Evolutionary conservation across 495 filamentous ascomycete species (phyloP), one percentile per base, ranked within the genome.

Genomic region (Tuber brumale): DNA sequence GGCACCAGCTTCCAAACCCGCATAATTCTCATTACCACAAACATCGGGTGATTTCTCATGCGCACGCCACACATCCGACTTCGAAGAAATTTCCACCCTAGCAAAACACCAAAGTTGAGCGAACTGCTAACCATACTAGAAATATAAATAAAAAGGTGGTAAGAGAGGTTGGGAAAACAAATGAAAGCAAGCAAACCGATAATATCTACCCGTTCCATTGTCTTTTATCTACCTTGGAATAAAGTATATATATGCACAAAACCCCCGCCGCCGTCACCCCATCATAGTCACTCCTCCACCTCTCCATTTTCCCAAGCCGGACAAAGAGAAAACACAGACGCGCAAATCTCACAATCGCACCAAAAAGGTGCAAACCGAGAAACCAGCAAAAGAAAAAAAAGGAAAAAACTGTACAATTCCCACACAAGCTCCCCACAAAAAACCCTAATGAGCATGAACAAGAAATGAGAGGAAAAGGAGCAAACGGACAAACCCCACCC

Each of bases 241-340:
- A 61, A 61, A 61, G 51, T 61, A 61, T 61, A 61, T 51, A n/a
- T 61, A 61, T 61, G 51, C 51, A 61, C 51, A 61, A 31, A 61
- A 61, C 27, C n/a, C 51, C 51, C 51, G 10, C n/a, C 12, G 21
- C 23, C 46, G 8, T 21, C 6, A 5, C 21, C 46, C 21, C 21
- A n/a, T 23, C 46, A 23, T 9, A 0, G 7, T 9, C 46, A 31
- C 51, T 31, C 51, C n/a, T 31, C n/a, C 51, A 27, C 10, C 46
- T 51, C 46, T 27, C n/a, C 51, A 57, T 57, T 27, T 27, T n/a
- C 27, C n/a, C n/a, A 61, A 31, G 27, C 51, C n/a, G 18, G 16
- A 61, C n/a, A 16, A 61, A 27, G 9, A 4, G 7, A 7, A 61
- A 61, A 27, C 9, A 31, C n/a, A 61, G 48, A 61, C n/a, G 3